phyloP scores from a whole-genome alignment of 345 rosid genomes.

The Mangifera indica region DNA sequence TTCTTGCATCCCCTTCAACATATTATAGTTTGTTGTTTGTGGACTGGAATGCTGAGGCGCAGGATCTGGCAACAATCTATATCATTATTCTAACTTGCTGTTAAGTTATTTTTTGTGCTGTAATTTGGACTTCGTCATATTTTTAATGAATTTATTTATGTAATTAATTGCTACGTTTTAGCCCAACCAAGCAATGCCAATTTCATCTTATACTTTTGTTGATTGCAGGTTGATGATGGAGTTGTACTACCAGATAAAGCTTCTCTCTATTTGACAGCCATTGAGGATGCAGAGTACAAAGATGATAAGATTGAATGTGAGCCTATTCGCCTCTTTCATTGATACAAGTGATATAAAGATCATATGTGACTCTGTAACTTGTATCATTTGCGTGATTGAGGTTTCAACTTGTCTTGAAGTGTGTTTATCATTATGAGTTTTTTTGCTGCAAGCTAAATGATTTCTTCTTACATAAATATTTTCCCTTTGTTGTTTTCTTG shows the following conservation, averaged over 20 bases:
- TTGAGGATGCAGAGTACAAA: constrained; percentile 96
- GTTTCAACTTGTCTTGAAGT: constrained; percentile 7
- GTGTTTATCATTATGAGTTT: not conserved
- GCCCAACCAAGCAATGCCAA: not conserved
- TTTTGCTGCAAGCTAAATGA: not conserved
- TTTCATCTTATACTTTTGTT: constrained; percentile 4
- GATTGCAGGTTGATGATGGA: constrained; percentile 68
- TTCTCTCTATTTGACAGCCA: constrained; percentile 82
- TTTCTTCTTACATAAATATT: constrained; percentile 10
- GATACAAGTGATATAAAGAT: constrained; percentile 6
- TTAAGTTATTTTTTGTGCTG: not conserved
- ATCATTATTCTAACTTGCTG: not conserved
- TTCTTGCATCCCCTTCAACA: not conserved
- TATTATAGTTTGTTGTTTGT: no score
- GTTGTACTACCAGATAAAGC: constrained; percentile 91
- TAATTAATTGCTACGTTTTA: not conserved
- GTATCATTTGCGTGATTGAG: not conserved
- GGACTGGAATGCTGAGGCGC: no score
- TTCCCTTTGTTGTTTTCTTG: constrained; percentile 2
- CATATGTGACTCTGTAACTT: not conserved
- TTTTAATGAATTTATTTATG: not conserved
- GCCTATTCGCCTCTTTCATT: constrained; percentile 16
- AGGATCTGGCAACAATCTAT: not conserved
- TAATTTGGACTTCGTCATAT: no score
- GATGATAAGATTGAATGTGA: constrained; percentile 95